phyloP scores from a whole-genome alignment of 345 rosid species.

The Carallia pectinifolia region DNA sequence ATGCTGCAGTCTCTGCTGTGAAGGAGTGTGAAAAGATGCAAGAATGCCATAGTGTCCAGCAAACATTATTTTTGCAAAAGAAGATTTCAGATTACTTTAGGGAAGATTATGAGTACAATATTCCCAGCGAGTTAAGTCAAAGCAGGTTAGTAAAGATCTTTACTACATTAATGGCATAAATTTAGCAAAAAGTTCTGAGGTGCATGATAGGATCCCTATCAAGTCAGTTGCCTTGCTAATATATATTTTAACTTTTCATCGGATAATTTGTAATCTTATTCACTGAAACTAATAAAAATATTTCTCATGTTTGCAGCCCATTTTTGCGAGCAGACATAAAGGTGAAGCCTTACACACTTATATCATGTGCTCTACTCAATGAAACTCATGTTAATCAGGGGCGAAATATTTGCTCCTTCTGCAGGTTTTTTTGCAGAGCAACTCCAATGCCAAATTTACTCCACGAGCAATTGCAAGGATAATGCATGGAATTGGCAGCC shows the following conservation, averaged over 20 bases:
- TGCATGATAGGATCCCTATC: background rate
- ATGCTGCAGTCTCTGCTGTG: conserved; percentile 43
- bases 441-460: conserved; percentile 75
- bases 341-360: conserved; percentile 42
- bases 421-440: conserved; percentile 87
- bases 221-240: background rate
- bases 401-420: conserved; percentile 16
- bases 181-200: background rate
- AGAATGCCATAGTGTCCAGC: conserved; percentile 45
- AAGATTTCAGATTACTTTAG: conserved; percentile 57
- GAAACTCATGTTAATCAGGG: conserved; percentile 5
- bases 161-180: conserved; percentile 1
- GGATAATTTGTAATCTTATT: background rate
- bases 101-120: conserved; percentile 24
- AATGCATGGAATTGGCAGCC: conserved; percentile 94
- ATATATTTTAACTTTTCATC: background rate
- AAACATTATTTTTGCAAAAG: conserved; percentile 54
- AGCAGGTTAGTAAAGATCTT: conserved; percentile 42
- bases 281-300: conserved; percentile 28
- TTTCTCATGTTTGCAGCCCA: conserved; percentile 53
- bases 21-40: conserved; percentile 41
- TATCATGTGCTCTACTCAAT: conserved; percentile 17
- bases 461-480: conserved; percentile 92
- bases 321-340: conserved; percentile 94
- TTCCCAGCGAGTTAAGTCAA: conserved; percentile 38